Evolutionary conservation across 345 rosid genomes (phyloP).

Genomic region (Cardamine resedifolia): DNA sequence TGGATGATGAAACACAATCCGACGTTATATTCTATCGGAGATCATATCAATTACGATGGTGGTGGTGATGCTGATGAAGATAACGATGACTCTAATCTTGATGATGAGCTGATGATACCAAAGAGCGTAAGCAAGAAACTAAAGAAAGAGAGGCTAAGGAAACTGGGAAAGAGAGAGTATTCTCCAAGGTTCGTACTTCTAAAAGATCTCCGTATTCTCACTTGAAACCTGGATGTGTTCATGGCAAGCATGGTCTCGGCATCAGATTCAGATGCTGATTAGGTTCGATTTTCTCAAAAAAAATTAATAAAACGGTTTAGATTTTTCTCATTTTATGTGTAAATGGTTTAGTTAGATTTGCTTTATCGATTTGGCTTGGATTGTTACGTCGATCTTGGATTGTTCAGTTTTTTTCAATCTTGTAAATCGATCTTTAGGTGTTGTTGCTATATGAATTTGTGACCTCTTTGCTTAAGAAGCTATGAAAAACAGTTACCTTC

Average conservation of each 20-base stretch:
- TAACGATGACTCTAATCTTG: conserved; percentile 34
- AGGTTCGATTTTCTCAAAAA: neutral
- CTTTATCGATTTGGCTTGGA: neutral
- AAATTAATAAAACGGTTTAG: neutral
- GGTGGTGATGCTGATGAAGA: neutral
- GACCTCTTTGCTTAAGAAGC: neutral
- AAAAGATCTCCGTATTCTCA: conserved; percentile 5
- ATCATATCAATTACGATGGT: neutral
- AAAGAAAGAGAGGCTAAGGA: conserved; percentile 55
- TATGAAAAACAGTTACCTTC: neutral
- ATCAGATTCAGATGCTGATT: neutral
- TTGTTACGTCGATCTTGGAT: neutral
- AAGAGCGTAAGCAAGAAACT: conserved; percentile 36
- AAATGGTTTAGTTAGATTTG: neutral
- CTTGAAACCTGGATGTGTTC: conserved; percentile 53
- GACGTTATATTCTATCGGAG: neutral
- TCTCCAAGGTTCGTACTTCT: conserved; percentile 30
- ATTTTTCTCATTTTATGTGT: neutral
- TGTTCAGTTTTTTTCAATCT: neutral
- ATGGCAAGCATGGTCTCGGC: conserved; percentile 56
- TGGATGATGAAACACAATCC: no score
- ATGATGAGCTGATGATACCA: conserved; percentile 45
- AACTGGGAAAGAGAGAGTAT: conserved; percentile 35
- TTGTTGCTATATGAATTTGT: neutral
- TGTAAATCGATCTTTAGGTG: neutral